Evolutionary conservation across 176 grass and related monocot species (phyloP), one percentile per base, ranked within the genome.

Genomic region (Ananas comosus): DNA sequence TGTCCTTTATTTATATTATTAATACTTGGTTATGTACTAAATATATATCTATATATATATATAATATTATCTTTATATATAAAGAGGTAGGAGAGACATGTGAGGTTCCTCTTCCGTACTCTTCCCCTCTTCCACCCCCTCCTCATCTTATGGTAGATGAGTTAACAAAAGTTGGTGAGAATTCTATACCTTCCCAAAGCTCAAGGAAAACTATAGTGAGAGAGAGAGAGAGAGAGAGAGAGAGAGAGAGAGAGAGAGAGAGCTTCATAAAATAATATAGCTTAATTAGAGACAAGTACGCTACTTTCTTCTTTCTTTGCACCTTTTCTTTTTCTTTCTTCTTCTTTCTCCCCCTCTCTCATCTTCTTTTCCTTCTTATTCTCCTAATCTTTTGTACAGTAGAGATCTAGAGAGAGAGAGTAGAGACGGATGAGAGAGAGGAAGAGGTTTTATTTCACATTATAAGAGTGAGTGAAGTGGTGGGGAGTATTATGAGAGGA

Each of bases 201-300:
- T 74, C 17, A 64, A 51, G 51, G 51, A 48, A 27, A 72, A 9
- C 54, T 59, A 29, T n/a, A 74, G 53, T 48, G 3, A 50, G 33
- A 50, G 33, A 10, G 4, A 49, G 67, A 79, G 12, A 65, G 82
- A 81, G 68, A 72, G 78, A 78, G 75, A 69, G n/a, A 12, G 21
- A 51, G 49, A 28, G 25, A 27, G 22, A 23, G 22, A 23, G 21
- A 65, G 72, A 51, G 21, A 28, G 29, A 33, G 33, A 42, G 33
- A 42, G 33, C 0, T 42, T 42, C 33, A 42, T 42, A 51, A 85
- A 42, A 68, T 42, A 63, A 65, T 71, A 69, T 72, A 78, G 71
- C 85, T 95, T 90, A 80, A 90, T 85, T 71, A 85, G 78, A 88
- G 81, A 90, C 87, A 95, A 90, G 87, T 23, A 23, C 22, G 83